A percentile compares a stretch with the other conserved stretches of the same genome.
These are phyloP conservation scores for Aulographum hederae DNA, from an alignment of 2,329 filamentous ascomycete species.

Conservation along the genomic window DNA sequence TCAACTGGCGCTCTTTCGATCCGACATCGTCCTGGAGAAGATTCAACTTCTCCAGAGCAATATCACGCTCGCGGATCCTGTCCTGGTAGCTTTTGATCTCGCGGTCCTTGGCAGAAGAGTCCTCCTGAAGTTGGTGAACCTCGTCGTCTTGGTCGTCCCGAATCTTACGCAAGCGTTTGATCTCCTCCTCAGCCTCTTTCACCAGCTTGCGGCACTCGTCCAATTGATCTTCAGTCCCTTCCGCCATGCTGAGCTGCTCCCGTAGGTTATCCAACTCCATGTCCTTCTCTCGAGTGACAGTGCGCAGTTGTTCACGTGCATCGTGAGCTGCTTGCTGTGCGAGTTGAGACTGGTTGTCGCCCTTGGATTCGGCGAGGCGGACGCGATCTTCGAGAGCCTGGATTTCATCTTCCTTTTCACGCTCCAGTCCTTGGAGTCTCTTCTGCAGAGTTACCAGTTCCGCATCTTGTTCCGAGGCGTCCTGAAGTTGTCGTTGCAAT, in stretches of 20 bases:
- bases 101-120: no score
- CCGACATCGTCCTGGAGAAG: no score
- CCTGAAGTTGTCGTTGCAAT: not conserved
- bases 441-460: slow-evolving; percentile 14
- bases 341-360: slow-evolving; percentile 20
- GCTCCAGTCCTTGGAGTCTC: slow-evolving; percentile 13
- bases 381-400: slow-evolving; percentile 21
- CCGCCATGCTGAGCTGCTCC: slow-evolving; percentile 15
- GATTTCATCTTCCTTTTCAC: slow-evolving; percentile 21
- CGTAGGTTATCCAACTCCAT: slow-evolving; percentile 18
- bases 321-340: slow-evolving; percentile 21
- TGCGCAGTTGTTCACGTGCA: slow-evolving; percentile 17
- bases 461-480: slow-evolving; percentile 9
- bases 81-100: no score
- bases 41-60: no score
- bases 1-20: slow-evolving; percentile 19
- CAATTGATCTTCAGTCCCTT: slow-evolving; percentile 16
- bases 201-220: slow-evolving; percentile 17
- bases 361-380: slow-evolving; percentile 19
- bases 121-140: slow-evolving; percentile 13
- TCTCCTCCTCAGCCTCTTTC: slow-evolving; percentile 15
- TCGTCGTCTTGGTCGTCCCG: slow-evolving; percentile 14
- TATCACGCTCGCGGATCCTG: no score
- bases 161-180: slow-evolving; percentile 13
- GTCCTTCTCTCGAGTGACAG: slow-evolving; percentile 18